These are phyloP conservation scores for Botrytis sinoallii DNA, from an alignment of 2,329 filamentous ascomycete genomes.

Conservation along the genomic window DNA sequence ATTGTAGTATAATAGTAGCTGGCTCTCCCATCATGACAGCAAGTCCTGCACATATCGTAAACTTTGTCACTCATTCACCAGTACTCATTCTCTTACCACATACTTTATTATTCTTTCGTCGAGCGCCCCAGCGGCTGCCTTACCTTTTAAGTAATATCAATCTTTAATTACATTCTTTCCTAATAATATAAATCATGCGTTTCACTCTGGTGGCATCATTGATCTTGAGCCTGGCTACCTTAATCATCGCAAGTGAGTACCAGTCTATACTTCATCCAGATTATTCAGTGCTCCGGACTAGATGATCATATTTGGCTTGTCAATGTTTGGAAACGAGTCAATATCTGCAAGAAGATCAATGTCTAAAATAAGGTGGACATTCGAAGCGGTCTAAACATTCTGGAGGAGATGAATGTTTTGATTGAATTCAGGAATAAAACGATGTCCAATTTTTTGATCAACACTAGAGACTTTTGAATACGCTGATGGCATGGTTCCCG, in stretches of 20 bases:
- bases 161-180: slow-evolving; percentile 18
- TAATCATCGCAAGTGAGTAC: slow-evolving; percentile 30
- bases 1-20: slow-evolving; percentile 2
- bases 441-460: background rate
- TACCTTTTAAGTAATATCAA: slow-evolving; percentile 26
- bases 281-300: background rate
- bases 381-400: background rate
- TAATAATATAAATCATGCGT: slow-evolving; percentile 29
- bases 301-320: background rate
- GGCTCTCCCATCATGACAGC: background rate
- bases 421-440: background rate
- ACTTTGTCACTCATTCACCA: background rate
- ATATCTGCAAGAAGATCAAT: background rate
- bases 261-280: background rate
- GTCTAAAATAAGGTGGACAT: background rate
- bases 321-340: background rate
- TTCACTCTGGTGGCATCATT: slow-evolving; percentile 25
- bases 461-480: background rate
- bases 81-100: slow-evolving; percentile 25
- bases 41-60: background rate
- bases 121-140: slow-evolving; percentile 37
- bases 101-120: slow-evolving; percentile 30
- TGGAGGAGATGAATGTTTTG: background rate
- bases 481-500: background rate
- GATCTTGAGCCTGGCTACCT: slow-evolving; percentile 29